Evolutionary conservation across 31 red algal species (phyloP).

Genomic region (Endocladia muricata): DNA sequence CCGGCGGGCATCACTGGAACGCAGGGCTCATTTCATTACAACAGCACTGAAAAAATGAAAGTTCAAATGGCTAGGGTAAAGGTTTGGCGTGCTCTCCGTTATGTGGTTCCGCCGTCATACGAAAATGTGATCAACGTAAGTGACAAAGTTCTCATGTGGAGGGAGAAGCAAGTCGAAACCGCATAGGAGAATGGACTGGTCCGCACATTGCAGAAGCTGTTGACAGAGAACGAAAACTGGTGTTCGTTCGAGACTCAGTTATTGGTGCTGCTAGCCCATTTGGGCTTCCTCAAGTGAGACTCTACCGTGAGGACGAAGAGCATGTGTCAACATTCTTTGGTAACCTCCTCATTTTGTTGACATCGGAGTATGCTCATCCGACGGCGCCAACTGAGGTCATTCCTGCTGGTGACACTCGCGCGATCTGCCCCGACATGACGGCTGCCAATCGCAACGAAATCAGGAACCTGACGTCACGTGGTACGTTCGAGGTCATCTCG

Average conservation of each 20-base stretch:
- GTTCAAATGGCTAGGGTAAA: background rate
- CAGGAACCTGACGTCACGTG: background rate
- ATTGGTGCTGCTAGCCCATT: background rate
- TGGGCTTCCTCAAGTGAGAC: background rate
- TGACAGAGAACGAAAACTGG: background rate
- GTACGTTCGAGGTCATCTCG: background rate
- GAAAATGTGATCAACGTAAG: background rate
- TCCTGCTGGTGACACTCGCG: background rate
- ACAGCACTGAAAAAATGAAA: background rate
- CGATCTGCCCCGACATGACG: background rate
- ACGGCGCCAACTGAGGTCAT: background rate
- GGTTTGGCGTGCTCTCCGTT: background rate
- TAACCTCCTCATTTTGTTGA: background rate
- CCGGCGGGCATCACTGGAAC: background rate
- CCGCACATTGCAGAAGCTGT: background rate
- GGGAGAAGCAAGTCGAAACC: conserved; percentile 15
- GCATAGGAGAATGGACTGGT: conserved; percentile 20
- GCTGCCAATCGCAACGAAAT: background rate
- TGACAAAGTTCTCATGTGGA: background rate
- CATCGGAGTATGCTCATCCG: background rate
- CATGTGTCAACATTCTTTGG: background rate
- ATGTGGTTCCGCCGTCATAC: background rate
- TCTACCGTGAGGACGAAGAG: background rate
- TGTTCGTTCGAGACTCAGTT: background rate
- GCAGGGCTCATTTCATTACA: background rate